Conservation (phyloP, 208 protist species). For the Balamuthia mandrillaris region DNA sequence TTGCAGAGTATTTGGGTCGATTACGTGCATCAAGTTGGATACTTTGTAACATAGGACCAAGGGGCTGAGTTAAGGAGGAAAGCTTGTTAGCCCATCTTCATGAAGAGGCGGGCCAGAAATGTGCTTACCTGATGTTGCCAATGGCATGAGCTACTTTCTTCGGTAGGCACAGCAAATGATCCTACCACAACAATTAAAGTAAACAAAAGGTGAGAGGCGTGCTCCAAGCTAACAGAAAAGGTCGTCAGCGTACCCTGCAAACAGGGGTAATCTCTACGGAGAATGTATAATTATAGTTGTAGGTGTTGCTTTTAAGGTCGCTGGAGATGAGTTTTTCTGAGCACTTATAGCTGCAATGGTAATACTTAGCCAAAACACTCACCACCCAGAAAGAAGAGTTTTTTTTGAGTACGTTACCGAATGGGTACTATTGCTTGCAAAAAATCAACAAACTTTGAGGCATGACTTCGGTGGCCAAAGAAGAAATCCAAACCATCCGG, state of each 20-base stretch:
- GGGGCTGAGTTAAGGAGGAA: conserved; percentile 76
- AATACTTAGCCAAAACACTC: too few species aligned
- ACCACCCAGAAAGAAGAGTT: too few species aligned
- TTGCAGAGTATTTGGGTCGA: conserved; percentile 92
- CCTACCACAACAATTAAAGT: conserved; percentile 35
- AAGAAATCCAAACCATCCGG: conserved; percentile 98
- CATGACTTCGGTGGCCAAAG: conserved; percentile 92
- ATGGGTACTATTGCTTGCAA: conserved; percentile 84
- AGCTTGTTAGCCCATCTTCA: neutral
- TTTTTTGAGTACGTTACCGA: too few species aligned
- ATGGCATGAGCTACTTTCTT: conserved; percentile 46
- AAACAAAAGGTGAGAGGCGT: conserved; percentile 16
- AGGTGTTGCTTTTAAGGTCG: conserved; percentile 97
- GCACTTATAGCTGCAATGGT: conserved; percentile 75
- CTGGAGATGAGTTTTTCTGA: conserved; percentile 94
- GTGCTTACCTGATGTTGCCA: conserved; percentile 56
- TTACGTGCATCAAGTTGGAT: conserved; percentile 88
- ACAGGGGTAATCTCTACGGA: conserved; percentile 95
- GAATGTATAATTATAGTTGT: conserved; percentile 95
- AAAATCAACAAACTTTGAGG: conserved; percentile 95
- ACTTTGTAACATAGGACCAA: conserved; percentile 90
- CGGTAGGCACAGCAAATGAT: conserved; percentile 72
- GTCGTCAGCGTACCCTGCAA: conserved; percentile 73
- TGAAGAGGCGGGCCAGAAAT: neutral
- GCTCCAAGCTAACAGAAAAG: neutral